These are phyloP conservation scores for Xylaria polymorpha DNA, from an alignment of 2,329 filamentous ascomycete genomes.

Conservation along the genomic window DNA sequence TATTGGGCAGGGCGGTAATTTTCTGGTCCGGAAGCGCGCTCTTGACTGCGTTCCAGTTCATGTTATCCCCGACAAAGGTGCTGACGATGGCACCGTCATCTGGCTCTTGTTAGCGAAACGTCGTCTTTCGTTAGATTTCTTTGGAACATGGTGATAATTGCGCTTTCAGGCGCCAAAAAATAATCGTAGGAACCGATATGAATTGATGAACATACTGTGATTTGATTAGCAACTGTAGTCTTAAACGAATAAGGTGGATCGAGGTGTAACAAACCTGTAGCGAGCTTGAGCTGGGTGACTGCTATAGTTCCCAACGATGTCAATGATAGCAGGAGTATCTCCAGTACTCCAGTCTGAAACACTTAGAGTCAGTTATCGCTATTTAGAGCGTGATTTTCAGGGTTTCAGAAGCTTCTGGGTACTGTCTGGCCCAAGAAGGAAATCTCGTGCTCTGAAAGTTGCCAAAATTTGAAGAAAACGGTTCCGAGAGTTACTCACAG, in stretches of 20 bases:
- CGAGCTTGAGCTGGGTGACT: constrained; percentile 29
- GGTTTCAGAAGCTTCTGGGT: too few species aligned
- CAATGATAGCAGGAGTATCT: constrained; percentile 24
- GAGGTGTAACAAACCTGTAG: constrained; percentile 24
- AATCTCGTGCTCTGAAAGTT: too few species aligned
- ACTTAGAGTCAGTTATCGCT: too few species aligned
- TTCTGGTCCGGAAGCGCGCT: constrained; percentile 28
- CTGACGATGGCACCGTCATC: constrained; percentile 2
- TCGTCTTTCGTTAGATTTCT: neutral
- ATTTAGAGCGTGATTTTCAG: too few species aligned
- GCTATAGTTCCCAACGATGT: constrained; percentile 33
- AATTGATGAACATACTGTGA: neutral
- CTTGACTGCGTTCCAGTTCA: constrained; percentile 21
- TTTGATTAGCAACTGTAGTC: neutral
- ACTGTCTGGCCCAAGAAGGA: too few species aligned
- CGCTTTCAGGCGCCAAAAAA: neutral
- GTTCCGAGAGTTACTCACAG: neutral
- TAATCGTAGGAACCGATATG: neutral
- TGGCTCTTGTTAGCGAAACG: neutral
- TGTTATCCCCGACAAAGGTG: neutral
- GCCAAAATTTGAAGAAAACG: too few species aligned
- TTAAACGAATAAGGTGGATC: neutral
- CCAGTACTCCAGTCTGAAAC: constrained; percentile 14
- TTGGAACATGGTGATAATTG: neutral
- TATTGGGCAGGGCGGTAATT: constrained; percentile 33